phyloP scores from a whole-genome alignment of 345 rosid species.

The Hevea brasiliensis region DNA sequence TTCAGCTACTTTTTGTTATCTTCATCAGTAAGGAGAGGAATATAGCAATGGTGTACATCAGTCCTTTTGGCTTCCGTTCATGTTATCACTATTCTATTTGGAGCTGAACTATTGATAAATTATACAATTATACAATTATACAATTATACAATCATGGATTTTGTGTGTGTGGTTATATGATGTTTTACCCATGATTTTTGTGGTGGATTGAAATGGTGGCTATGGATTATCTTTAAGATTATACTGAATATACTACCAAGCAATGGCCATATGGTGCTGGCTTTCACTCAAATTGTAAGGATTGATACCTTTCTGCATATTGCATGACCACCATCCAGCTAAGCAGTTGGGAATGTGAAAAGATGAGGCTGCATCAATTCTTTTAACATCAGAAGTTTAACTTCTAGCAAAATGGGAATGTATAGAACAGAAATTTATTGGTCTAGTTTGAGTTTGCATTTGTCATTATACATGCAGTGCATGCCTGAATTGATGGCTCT shows the following conservation, averaged over 20 bases:
- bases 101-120: background rate
- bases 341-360: background rate
- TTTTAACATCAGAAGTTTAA: background rate
- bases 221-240: background rate
- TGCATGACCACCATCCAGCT: background rate
- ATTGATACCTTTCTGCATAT: background rate
- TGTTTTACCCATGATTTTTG: background rate
- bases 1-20: conserved; percentile 8
- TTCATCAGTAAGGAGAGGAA: background rate
- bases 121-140: no score
- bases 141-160: no score
- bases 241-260: background rate
- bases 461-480: background rate
- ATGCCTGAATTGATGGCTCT: background rate
- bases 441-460: no score
- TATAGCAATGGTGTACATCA: background rate
- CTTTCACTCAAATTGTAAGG: background rate
- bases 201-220: background rate
- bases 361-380: background rate
- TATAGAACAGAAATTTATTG: background rate
- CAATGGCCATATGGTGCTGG: background rate
- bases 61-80: background rate
- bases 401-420: background rate
- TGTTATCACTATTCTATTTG: background rate
- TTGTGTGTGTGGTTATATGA: background rate